Conservation (phyloP, 768 basidiomycete genomes). For the Termitomyces sp. region DNA sequence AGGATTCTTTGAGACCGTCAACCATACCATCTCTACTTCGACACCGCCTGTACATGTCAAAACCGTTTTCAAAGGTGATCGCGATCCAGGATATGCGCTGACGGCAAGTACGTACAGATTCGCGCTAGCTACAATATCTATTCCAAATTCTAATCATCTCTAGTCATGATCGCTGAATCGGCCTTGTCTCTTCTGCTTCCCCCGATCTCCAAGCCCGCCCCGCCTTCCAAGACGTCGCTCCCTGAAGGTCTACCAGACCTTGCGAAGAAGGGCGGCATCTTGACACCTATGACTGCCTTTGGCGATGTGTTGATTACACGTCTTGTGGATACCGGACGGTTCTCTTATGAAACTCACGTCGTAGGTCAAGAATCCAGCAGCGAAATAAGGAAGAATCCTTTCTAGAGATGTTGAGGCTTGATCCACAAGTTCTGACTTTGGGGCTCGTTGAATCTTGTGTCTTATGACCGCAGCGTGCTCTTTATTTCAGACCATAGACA, state of each 20-base stretch:
- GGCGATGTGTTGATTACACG: conserved; percentile 72
- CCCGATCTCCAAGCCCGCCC: conserved; percentile 18
- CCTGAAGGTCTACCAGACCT: conserved; percentile 46
- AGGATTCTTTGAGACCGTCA: conserved; percentile 60
- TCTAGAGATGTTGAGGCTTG: not conserved
- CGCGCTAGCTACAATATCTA: conserved; percentile 6
- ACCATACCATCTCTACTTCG: conserved; percentile 61
- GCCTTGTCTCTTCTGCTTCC: conserved; percentile 68
- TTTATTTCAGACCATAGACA: not conserved
- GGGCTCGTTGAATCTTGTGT: not conserved
- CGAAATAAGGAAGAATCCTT: conserved; percentile 17
- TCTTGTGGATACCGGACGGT: conserved; percentile 49
- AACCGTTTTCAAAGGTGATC: conserved; percentile 56
- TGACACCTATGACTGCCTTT: conserved; percentile 82
- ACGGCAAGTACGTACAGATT: conserved; percentile 41
- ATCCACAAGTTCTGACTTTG: too few species aligned
- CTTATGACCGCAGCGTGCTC: too few species aligned
- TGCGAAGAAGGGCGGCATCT: conserved; percentile 64
- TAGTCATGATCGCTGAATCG: conserved; percentile 75
- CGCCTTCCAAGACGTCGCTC: conserved; percentile 19
- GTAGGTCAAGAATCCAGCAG: conserved; percentile 19
- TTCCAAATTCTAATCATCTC: not conserved
- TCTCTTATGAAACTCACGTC: conserved; percentile 53
- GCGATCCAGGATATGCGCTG: conserved; percentile 73
- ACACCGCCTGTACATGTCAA: conserved; percentile 45